A percentile compares a stretch with the other conserved stretches of the same genome.
These are phyloP conservation scores for Phellinidium pouzarii DNA, from an alignment of 1,284 basidiomycete genomes.

Conservation along the genomic window DNA sequence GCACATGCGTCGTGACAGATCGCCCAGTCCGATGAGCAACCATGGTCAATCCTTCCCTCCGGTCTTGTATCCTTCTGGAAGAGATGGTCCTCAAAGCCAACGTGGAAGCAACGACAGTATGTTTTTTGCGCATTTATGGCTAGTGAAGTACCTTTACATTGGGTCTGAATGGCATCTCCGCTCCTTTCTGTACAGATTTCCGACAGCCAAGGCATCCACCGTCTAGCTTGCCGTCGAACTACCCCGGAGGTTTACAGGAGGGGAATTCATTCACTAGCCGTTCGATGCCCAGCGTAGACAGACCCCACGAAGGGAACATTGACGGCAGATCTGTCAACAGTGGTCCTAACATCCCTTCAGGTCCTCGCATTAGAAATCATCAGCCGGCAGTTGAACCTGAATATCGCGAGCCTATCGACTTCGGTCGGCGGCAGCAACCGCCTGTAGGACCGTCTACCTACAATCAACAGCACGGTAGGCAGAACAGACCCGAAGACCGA, in stretches of 20 bases:
- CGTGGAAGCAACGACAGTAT: slow-evolving; percentile 6
- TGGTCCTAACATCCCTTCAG: background rate
- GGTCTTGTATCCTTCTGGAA: slow-evolving; percentile 1
- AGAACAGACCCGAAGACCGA: background rate
- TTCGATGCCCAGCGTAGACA: background rate
- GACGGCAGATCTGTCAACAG: background rate
- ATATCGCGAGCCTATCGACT: background rate
- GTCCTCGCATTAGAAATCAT: background rate
- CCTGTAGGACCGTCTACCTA: background rate
- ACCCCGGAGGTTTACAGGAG: background rate
- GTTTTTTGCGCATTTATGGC: background rate
- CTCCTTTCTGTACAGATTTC: slow-evolving; percentile 7
- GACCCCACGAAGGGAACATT: background rate
- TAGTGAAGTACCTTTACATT: background rate
- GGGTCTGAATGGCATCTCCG: background rate
- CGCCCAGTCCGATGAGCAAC: slow-evolving; percentile 4
- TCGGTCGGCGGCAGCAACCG: background rate
- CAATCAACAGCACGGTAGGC: background rate
- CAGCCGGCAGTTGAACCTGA: background rate
- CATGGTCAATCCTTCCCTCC: background rate
- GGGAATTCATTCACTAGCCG: background rate
- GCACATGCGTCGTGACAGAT: slow-evolving; percentile 5
- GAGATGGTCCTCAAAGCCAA: background rate
- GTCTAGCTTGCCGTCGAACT: background rate
- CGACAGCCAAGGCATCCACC: background rate